Evolutionary conservation across 2,329 filamentous ascomycete species (phyloP).

Genomic region (Pseudogymnoascus sp.): DNA sequence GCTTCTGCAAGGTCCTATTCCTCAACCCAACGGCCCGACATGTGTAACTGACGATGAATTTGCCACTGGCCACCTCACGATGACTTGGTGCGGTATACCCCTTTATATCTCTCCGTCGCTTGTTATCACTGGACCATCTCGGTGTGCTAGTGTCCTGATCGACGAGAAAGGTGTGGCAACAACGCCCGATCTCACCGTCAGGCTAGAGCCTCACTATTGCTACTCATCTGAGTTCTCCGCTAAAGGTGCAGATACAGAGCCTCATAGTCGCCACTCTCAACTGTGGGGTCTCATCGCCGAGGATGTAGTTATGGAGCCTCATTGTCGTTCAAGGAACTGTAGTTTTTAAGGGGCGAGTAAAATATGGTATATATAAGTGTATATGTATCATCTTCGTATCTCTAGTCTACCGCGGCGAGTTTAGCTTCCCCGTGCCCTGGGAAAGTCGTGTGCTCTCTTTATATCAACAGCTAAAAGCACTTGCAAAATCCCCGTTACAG

Average conservation of each 20-base stretch:
- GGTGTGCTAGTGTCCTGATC: not conserved
- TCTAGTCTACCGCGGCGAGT: not conserved
- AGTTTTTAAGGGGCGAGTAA: not conserved
- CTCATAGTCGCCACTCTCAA: not conserved
- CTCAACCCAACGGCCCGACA: not conserved
- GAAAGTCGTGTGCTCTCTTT: not conserved
- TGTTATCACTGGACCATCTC: not conserved
- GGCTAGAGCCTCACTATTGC: not conserved
- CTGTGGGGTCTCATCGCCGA: not conserved
- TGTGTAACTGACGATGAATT: not conserved
- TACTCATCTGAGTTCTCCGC: not conserved
- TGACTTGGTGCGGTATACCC: not conserved
- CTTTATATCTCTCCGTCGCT: not conserved
- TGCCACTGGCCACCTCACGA: not conserved
- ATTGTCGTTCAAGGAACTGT: not conserved
- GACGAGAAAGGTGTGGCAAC: not conserved
- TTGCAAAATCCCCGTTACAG: not conserved
- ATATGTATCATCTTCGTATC: not conserved
- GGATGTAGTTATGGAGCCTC: not conserved
- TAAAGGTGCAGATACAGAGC: not conserved
- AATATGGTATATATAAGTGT: not conserved
- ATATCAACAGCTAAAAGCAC: not conserved
- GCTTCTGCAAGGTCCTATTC: not conserved
- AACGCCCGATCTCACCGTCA: not conserved
- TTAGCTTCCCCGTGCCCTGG: not conserved